Evolutionary conservation across 1,284 basidiomycete species (phyloP).

Genomic region (Ceratobasidium papillatum): DNA sequence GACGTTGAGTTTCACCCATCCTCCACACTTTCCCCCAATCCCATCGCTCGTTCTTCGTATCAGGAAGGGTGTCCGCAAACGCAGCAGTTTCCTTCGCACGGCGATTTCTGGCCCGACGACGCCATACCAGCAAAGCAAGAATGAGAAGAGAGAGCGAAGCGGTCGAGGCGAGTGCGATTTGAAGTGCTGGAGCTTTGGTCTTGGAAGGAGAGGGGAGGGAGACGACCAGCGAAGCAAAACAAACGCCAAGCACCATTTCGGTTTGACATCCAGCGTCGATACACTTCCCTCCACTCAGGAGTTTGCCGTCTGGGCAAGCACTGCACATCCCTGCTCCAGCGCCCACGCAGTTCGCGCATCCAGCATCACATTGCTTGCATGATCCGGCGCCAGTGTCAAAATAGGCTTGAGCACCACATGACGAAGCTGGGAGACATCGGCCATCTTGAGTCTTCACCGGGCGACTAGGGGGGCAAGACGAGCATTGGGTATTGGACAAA

Average conservation of each 20-base stretch:
- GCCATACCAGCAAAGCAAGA: slow-evolving; percentile 69
- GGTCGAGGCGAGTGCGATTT: slow-evolving; percentile 80
- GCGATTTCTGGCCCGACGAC: slow-evolving; percentile 70
- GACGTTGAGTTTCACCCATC: slow-evolving; percentile 22
- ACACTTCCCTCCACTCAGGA: slow-evolving; percentile 71
- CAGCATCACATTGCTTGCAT: slow-evolving; percentile 49
- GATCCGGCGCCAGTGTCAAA: slow-evolving; percentile 70
- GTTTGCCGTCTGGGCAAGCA: slow-evolving; percentile 70
- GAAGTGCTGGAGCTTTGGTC: slow-evolving; percentile 61
- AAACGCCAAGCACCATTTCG: slow-evolving; percentile 65
- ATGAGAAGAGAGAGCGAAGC: slow-evolving; percentile 81
- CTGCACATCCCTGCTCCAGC: slow-evolving; percentile 71
- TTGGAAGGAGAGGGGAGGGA: slow-evolving; percentile 54
- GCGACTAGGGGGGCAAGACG: slow-evolving; percentile 67
- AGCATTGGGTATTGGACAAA: slow-evolving; percentile 76
- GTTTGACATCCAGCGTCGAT: slow-evolving; percentile 65
- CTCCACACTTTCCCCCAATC: slow-evolving; percentile 31
- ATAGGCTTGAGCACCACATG: slow-evolving; percentile 74
- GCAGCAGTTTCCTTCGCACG: slow-evolving; percentile 68
- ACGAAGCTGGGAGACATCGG: slow-evolving; percentile 68
- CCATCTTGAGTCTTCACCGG: slow-evolving; percentile 73
- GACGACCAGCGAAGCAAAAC: slow-evolving; percentile 72
- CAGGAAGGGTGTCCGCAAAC: slow-evolving; percentile 59
- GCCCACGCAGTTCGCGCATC: slow-evolving; percentile 77
- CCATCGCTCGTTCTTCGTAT: slow-evolving; percentile 5